A percentile compares a stretch with the other conserved stretches of the same genome.
phyloP scores from a whole-genome alignment of 2,329 filamentous ascomycete species.

The Pseudogymnoascus verrucosus region DNA sequence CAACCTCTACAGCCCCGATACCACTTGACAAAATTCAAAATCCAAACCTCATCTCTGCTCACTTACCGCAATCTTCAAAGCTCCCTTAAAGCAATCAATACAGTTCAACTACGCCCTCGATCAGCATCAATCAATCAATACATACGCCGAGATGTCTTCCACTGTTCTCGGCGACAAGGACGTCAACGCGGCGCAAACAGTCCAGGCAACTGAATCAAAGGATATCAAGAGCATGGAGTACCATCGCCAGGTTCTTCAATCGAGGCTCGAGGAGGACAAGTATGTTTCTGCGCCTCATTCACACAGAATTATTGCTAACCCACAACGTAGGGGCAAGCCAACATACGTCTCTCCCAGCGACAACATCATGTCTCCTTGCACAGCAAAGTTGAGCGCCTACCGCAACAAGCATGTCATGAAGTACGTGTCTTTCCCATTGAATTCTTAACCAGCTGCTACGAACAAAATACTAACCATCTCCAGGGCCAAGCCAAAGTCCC shows the following conservation, averaged over 20 bases:
- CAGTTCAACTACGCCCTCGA: background rate
- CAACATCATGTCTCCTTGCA: constrained; percentile 80
- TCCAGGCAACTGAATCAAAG: constrained; percentile 30
- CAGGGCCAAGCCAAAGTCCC: constrained; percentile 59
- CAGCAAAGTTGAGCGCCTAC: constrained; percentile 71
- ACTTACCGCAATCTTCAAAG: background rate
- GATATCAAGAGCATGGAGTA: constrained; percentile 64
- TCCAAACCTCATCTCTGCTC: constrained; percentile 3
- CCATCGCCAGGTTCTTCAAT: constrained; percentile 66
- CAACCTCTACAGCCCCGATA: background rate
- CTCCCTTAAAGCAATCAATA: background rate
- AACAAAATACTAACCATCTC: constrained; percentile 18
- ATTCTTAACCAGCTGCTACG: background rate
- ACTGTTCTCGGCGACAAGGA: constrained; percentile 59
- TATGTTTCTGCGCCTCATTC: constrained; percentile 35
- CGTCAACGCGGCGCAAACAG: constrained; percentile 41
- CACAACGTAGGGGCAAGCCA: constrained; percentile 21
- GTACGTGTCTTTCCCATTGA: constrained; percentile 39
- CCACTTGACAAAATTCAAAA: constrained; percentile 4
- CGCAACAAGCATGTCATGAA: constrained; percentile 74
- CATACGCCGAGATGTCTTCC: constrained; percentile 40
- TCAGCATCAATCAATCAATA: constrained; percentile 1
- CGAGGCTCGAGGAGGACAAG: constrained; percentile 61
- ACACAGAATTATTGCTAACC: constrained; percentile 17
- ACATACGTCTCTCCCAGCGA: constrained; percentile 76